These are phyloP conservation scores for Euphorbia corollata DNA, from an alignment of 441 rosid genomes.

Conservation along the genomic window DNA sequence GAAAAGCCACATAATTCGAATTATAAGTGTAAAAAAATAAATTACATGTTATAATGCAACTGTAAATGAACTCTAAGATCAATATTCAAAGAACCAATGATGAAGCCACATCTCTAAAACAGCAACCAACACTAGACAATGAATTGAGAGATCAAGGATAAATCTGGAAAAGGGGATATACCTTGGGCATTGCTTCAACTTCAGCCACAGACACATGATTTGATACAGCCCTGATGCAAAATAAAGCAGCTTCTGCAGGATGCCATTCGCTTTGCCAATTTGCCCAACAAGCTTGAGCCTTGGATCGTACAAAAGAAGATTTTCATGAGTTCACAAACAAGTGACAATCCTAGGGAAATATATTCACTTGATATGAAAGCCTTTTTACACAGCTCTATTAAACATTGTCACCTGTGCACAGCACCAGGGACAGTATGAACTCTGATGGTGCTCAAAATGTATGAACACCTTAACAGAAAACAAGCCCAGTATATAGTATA, in stretches of 20 bases:
- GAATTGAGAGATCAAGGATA: slow-evolving; percentile 1
- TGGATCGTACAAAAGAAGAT: slow-evolving; percentile 2
- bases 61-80: background rate
- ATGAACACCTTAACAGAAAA: background rate
- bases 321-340: slow-evolving; percentile 11
- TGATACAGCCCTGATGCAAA: slow-evolving; percentile 91
- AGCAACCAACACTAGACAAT: background rate
- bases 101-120: background rate
- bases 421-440: slow-evolving; percentile 2
- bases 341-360: background rate
- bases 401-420: background rate
- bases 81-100: background rate
- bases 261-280: slow-evolving; percentile 70
- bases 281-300: slow-evolving; percentile 61
- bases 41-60: background rate
- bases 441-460: background rate
- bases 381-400: background rate
- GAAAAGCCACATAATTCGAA: background rate
- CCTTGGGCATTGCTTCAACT: slow-evolving; percentile 94
- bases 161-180: slow-evolving; percentile 19
- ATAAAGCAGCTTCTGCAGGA: slow-evolving; percentile 96
- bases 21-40: background rate
- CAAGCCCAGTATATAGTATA: background rate
- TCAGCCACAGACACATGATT: slow-evolving; percentile 72
- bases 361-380: slow-evolving; percentile 10